Evolutionary conservation across 371 early-diverging fungal species (phyloP), one percentile per base, ranked within the genome.

Genomic region (Mucor plumbeus): DNA sequence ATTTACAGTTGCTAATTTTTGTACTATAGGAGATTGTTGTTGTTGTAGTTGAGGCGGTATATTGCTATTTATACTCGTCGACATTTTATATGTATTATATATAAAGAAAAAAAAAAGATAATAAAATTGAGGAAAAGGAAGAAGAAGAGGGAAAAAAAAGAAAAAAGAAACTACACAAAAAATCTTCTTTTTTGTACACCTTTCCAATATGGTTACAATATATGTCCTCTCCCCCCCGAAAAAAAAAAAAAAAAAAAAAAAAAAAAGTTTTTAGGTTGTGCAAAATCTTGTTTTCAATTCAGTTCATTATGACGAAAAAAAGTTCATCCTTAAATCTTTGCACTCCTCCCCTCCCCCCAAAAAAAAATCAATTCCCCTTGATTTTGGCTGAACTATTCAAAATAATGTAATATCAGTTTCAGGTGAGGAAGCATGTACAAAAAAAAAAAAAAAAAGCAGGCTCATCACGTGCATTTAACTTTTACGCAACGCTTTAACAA

Each of bases 1-100:
- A 59, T 93, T 92, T 65, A 88, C 81, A 34, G 82, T 75, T 41
- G 85, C 83, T 50, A 94, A 77, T 41, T 87, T 85, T 73, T 91
- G 91, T 19, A 87, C 74, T 58, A 74, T 69, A 35, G 81, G 68
- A 53, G 67, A 31, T n/a, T 40, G 63, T 48, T 68, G 63, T 14
- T 59, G 41, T 41, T 39, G 63, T 26, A 19, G 48, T 21, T 48
- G 48, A 19, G 19, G 48, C 48, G 48, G 48, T 19, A 48, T 48
- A 48, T 48, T 48, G 48, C 48, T 48, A 21, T 48, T 48, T 48
- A 48, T 48, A 41, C 15, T 53, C 43, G 43, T 17, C 19, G 40
- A 60, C 50, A 56, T 66, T 54, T 13, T 56, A 3, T 36, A 9
- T 35, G 17, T 63, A 63, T 41, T 21, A 19, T n/a, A 47, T 44